Base-by-base conservation (phyloP, 306 rosid genomes). In the Vachellia pachyceras region DNA sequence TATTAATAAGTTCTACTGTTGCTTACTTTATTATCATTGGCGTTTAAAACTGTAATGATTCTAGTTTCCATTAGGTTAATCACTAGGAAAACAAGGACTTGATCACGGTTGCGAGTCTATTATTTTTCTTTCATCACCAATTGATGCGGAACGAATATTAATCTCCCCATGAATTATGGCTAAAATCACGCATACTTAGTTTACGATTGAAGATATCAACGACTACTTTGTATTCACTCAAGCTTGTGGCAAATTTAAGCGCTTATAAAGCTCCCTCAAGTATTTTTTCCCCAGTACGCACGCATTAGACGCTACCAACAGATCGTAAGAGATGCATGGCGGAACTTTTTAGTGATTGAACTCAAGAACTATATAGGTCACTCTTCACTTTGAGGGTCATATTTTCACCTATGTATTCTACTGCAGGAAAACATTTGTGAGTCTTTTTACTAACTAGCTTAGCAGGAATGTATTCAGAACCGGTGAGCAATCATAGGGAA, bases 401-500 rank as follows among this genome's bases (percentile, higher is more conserved):
- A 66, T 66, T 66, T 37, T 66, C 20, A 66, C 23, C 71, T 37
- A 37, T 66, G 47, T 66, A 66, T 37, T 44, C 35, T 14, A 25
- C 75, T 23, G 39, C n/a, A 4, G 40, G 57, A 23, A 69, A 70
- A 44, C 22, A 13, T 45, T 44, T 70, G 69, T 75, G 54, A 75
- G 44, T 57, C 23, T 75, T 13, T 37, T 36, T 66, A 22, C 55
- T 35, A 11, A 12, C 65, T 57, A 55, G 78, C 17, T 76, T 76
- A 66, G 41, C 58, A 25, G 23, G 79, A 17, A 60, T 29, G 33
- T 44, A 15, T 14, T 60, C 39, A 66, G 58, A 42, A 75, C 41
- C 29, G 22, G 9, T 77, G 66, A 65, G 66, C 41, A 47, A 49
- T 67, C 71, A 52, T 40, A 78, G 58, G 52, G 67, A 40, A 68